Evolutionary conservation across 352 stramenopile species (phyloP).

Genomic region (Phytophthora podocarpi): DNA sequence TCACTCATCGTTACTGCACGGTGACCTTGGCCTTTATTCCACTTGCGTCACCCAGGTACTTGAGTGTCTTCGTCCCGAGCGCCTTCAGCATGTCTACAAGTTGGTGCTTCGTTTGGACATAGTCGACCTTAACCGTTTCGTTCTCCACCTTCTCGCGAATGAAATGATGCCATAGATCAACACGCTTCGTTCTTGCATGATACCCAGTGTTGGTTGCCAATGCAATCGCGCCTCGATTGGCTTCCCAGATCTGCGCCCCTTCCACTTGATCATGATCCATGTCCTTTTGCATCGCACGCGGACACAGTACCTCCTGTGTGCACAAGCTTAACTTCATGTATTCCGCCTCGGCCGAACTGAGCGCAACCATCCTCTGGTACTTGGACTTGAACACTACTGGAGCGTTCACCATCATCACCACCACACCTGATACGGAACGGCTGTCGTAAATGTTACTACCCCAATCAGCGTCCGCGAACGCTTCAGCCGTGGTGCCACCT

Average conservation of each 20-base stretch:
- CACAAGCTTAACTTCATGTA: conserved; percentile 21
- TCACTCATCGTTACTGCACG: conserved; percentile 2
- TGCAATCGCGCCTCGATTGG: neutral
- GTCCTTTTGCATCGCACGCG: conserved; percentile 15
- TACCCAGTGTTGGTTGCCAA: neutral
- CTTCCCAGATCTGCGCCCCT: conserved; percentile 5
- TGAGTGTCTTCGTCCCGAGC: conserved; percentile 1
- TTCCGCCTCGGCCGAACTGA: conserved; percentile 19
- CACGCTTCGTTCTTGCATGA: neutral
- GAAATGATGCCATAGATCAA: conserved; percentile 12
- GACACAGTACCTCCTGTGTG: conserved; percentile 10
- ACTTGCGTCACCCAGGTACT: neutral
- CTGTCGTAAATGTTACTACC: conserved; percentile 15
- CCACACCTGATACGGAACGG: conserved; percentile 11
- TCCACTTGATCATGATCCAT: conserved; percentile 1
- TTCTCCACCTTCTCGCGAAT: conserved; percentile 7
- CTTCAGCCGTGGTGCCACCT: neutral
- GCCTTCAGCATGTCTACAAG: neutral
- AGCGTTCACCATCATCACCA: conserved; percentile 17
- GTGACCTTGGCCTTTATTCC: neutral
- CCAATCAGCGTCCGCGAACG: conserved; percentile 19
- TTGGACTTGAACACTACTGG: conserved; percentile 15
- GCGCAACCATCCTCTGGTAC: conserved; percentile 13
- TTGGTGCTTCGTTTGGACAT: conserved; percentile 7
- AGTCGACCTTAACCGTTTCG: neutral